phyloP scores from a whole-genome alignment of 345 rosid genomes.

The Pistacia atlantica region DNA sequence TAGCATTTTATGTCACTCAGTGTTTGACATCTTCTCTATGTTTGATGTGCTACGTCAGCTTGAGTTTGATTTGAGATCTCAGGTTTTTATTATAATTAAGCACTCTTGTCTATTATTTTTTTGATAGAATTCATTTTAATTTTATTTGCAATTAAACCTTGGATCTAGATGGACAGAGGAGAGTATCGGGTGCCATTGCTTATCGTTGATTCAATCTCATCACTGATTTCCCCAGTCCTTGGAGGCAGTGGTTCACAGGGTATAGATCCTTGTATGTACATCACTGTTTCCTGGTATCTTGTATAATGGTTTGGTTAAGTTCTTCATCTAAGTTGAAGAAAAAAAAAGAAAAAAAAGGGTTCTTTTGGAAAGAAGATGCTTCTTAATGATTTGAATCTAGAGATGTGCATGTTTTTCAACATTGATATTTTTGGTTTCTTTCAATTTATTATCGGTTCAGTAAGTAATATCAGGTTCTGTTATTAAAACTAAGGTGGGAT shows the following conservation, averaged over 20 bases:
- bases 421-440: neutral
- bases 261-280: constrained; percentile 31
- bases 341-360: neutral
- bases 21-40: constrained; percentile 71
- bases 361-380: constrained; percentile 2
- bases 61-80: constrained; percentile 44
- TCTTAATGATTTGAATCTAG: neutral
- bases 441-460: neutral
- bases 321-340: neutral
- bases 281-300: constrained; percentile 10
- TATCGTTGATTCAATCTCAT: constrained; percentile 80
- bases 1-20: constrained; percentile 57
- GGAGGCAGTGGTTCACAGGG: constrained; percentile 73
- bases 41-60: constrained; percentile 61
- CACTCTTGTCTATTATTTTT: constrained; percentile 12
- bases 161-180: constrained; percentile 39
- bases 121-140: neutral
- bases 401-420: neutral
- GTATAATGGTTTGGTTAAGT: neutral
- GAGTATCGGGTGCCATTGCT: constrained; percentile 44
- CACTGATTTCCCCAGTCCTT: constrained; percentile 71
- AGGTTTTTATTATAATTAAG: constrained; percentile 46
- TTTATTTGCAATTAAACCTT: constrained; percentile 13
- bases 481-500: neutral
- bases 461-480: neutral